Evolutionary conservation across 2,329 filamentous ascomycete species (phyloP), one percentile per base, ranked within the genome.

Genomic region (Sporothrix phasma): DNA sequence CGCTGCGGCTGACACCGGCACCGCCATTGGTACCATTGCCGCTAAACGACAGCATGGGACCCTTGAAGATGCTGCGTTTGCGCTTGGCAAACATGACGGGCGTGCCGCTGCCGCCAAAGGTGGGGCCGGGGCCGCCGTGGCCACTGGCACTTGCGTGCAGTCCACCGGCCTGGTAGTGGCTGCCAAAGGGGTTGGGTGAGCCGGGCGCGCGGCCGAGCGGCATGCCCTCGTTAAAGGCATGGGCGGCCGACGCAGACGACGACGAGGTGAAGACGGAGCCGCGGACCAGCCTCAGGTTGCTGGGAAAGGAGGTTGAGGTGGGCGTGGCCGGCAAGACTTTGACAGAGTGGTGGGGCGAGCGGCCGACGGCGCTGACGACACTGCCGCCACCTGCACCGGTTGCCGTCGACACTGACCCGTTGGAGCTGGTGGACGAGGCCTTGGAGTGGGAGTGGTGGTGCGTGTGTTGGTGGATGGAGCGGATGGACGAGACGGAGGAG

Each of bases 251-350:
- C 13, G 45, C 37, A n/a, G 19, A 41, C 31, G 49, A 37, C 39
- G n/a, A 24, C 4, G 46, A 1, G 24, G 56, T 43, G 22, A 59
- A 59, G 7, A 45, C 56, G 8, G 56, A 45, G 10, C 81, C 86
- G 34, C 92, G 85, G 1, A 93, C 90, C 13, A 97, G 80, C 2
- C 93, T 87, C 66, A 97, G 89, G 69, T 92, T 95, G 61, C 86
- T 89, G 0, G 93, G 92, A 70, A 97, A 96, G 0, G 84, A 78
- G 17, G 81, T 79, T 2, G 83, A 77, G 0, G 88, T 92, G 0
- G 93, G 93, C 0, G 92, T 96, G 0, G 90, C 90, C 1, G 94
- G 93, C 2, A 97, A 84, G n/a, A 97, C 89, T 76, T 97, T 97
- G 70, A 97, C 88, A 0, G 90, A 96, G 69, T 90, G 85, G 73